Conservation (phyloP, 208 protist species). For the Phytomonas sp. region DNA sequence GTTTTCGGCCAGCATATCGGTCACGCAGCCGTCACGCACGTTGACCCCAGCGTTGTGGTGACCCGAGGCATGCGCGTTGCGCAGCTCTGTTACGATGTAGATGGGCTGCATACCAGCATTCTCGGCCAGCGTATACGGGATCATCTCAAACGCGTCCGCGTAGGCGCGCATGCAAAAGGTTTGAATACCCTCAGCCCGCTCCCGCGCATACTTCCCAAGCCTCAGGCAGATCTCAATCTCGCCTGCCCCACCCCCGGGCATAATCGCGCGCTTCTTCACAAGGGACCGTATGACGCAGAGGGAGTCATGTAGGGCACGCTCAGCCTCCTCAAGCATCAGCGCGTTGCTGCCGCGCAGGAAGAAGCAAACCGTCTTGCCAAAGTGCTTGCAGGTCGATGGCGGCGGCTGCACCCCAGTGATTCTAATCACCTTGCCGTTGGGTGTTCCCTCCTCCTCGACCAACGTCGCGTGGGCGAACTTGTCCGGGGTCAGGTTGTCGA, state of each 20-base stretch:
- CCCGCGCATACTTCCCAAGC: conserved; percentile 89
- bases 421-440: conserved; percentile 91
- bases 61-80: conserved; percentile 92
- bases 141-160: conserved; percentile 97
- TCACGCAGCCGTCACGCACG: conserved; percentile 89
- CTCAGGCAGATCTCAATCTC: conserved; percentile 95
- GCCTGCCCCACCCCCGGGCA: conserved; percentile 95
- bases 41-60: conserved; percentile 92
- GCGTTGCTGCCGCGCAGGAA: conserved; percentile 96
- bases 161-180: conserved; percentile 94
- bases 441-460: conserved; percentile 91
- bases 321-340: conserved; percentile 96
- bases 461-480: conserved; percentile 95
- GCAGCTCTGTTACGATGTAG: conserved; percentile 97
- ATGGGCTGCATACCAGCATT: conserved; percentile 98
- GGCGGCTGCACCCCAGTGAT: conserved; percentile 89
- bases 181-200: conserved; percentile 72
- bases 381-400: conserved; percentile 37
- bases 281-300: conserved; percentile 99
- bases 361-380: conserved; percentile 93
- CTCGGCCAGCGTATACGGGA: conserved; percentile 98
- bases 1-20: conserved; percentile 97
- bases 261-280: conserved; percentile 95
- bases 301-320: conserved; percentile 98
- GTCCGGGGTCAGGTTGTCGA: conserved; percentile 95